Percentiles rank a stretch among this genome's conserved stretches.
Conservation (phyloP, 805 yeast species). For the Vanderwaltozyma tropicalis region DNA sequence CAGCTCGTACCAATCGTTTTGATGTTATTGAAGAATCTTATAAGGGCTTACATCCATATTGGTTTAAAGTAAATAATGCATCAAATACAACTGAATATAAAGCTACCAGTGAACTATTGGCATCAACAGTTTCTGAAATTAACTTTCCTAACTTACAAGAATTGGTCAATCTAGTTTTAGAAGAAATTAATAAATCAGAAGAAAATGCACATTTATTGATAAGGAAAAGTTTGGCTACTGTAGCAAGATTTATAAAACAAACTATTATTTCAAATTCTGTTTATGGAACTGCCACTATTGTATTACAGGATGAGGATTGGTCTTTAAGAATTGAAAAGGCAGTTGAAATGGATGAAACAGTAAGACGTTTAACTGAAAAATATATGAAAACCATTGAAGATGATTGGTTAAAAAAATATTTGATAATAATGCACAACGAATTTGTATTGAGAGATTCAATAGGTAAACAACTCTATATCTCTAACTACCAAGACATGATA, state of each 20-base stretch:
- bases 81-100: conserved; percentile 35
- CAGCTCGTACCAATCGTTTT: conserved; percentile 45
- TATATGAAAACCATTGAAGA: conserved; percentile 6
- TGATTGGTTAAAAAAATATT: conserved; percentile 19
- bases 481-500: conserved; percentile 16
- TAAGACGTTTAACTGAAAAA: conserved; percentile 22
- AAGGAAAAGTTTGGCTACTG: conserved; percentile 29
- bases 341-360: conserved; percentile 47
- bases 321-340: conserved; percentile 56
- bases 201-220: conserved; percentile 23
- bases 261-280: conserved; percentile 58
- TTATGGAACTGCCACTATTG: conserved; percentile 39
- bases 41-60: conserved; percentile 74
- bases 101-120: conserved; percentile 36
- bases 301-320: conserved; percentile 71
- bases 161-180: conserved; percentile 27
- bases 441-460: conserved; percentile 12
- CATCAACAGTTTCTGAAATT: conserved; percentile 26
- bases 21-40: conserved; percentile 73
- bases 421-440: conserved; percentile 32
- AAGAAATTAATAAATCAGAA: conserved; percentile 18
- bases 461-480: conserved; percentile 10
- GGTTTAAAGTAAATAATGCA: conserved; percentile 50
- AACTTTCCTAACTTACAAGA: conserved; percentile 47
- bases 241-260: conserved; percentile 45